These are phyloP conservation scores for Saururus chinensis DNA, from an alignment of 164 flowering plant species.

Conservation along the genomic window DNA sequence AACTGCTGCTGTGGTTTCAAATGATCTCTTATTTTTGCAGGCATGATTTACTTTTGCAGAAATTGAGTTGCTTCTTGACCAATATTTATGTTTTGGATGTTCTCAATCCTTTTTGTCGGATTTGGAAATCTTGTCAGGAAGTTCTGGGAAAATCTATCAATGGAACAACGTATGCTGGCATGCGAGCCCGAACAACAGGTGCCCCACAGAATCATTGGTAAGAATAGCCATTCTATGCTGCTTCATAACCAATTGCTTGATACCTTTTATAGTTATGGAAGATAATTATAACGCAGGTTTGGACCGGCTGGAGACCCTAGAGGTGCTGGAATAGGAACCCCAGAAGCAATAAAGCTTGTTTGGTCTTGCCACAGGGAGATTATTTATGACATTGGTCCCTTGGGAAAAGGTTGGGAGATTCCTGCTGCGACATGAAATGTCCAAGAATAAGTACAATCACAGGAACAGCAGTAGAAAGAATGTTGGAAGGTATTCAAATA, in stretches of 20 bases:
- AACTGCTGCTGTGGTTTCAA: constrained; percentile 97
- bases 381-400: constrained; percentile 84
- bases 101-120: neutral
- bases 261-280: neutral
- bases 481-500: neutral
- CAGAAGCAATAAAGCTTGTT: constrained; percentile 93
- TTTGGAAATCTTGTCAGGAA: constrained; percentile 35
- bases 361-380: constrained; percentile 99
- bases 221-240: neutral
- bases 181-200: constrained; percentile 93
- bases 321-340: constrained; percentile 98
- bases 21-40: constrained; percentile 77
- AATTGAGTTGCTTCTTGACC: neutral
- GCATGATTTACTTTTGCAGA: constrained; percentile 25
- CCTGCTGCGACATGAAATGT: constrained; percentile 60
- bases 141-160: constrained; percentile 84
- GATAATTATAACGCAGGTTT: constrained; percentile 45
- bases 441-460: neutral
- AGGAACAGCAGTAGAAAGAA: neutral
- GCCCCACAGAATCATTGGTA: constrained; percentile 99
- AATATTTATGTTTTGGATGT: neutral
- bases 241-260: neutral
- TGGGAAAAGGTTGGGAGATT: constrained; percentile 52
- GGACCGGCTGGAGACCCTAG: constrained; percentile 99
- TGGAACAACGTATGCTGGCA: constrained; percentile 95